phyloP scores from a whole-genome alignment of 176 grass and related monocot species.

The Cymbopogon citratus region DNA sequence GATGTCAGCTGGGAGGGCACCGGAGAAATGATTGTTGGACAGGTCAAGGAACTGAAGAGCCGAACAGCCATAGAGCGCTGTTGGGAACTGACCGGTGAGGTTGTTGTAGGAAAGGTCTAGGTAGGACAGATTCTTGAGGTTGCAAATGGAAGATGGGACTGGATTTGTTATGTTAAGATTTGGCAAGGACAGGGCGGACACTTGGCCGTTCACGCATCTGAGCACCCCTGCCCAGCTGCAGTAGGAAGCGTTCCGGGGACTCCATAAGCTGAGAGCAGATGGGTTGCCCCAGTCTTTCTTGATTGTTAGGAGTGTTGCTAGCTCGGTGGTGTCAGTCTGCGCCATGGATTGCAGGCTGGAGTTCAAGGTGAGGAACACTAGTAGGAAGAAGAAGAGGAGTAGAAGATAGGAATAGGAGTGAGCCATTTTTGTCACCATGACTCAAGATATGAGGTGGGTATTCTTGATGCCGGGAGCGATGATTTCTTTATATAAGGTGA shows the following conservation, averaged over 20 bases:
- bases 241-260: too few species aligned
- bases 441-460: too few species aligned
- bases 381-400: background rate
- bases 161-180: too few species aligned
- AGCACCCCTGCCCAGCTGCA: too few species aligned
- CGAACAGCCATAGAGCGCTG: conserved; percentile 34
- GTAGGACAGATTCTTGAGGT: conserved; percentile 15
- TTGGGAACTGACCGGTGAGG: conserved; percentile 21
- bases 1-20: conserved; percentile 9
- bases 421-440: background rate
- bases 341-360: background rate
- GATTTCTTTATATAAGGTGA: too few species aligned
- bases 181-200: too few species aligned
- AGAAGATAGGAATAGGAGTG: background rate
- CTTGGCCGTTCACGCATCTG: too few species aligned
- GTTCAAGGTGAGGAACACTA: background rate
- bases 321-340: background rate
- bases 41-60: conserved; percentile 17
- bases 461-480: too few species aligned
- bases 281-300: conserved; percentile 42
- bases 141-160: conserved; percentile 33
- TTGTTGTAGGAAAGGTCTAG: conserved; percentile 45
- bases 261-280: conserved; percentile 30
- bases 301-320: conserved; percentile 3
- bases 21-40: conserved; percentile 35